Conservation (phyloP, 2,329 filamentous ascomycete species). For the Coleophoma eucalyptorum region DNA sequence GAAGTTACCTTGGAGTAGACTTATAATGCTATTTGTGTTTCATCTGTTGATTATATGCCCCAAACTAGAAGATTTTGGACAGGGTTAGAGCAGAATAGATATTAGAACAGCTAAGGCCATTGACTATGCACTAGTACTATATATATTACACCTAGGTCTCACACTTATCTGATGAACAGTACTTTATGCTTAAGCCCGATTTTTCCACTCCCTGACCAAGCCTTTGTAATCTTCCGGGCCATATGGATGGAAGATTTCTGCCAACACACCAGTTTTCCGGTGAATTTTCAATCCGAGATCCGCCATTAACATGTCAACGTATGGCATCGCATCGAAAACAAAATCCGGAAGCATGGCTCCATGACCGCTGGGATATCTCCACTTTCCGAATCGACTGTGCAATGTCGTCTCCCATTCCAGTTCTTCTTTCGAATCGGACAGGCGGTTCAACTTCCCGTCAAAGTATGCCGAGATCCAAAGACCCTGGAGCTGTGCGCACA, state of each 20-base stretch:
- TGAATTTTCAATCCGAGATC: conserved; percentile 60
- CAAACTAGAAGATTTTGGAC: too few relatives aligned
- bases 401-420: conserved; percentile 55
- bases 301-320: conserved; percentile 62
- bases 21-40: too few relatives aligned
- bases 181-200: not conserved
- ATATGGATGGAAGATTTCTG: conserved; percentile 40
- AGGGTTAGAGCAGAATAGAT: too few relatives aligned
- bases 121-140: too few relatives aligned
- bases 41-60: too few relatives aligned
- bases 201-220: conserved; percentile 36
- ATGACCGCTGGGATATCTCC: conserved; percentile 65
- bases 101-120: too few relatives aligned
- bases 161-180: too few relatives aligned
- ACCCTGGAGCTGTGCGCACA: conserved; percentile 43
- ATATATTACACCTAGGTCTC: too few relatives aligned
- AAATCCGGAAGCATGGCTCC: conserved; percentile 63
- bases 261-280: conserved; percentile 44
- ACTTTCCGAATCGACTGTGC: conserved; percentile 64
- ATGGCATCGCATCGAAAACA: conserved; percentile 73
- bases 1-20: too few relatives aligned
- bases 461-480: conserved; percentile 67
- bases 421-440: conserved; percentile 26
- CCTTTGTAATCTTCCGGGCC: conserved; percentile 39
- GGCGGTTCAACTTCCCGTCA: conserved; percentile 39